Conservation (phyloP, 2,329 filamentous ascomycete genomes). For the Teratosphaeria nubilosa region DNA sequence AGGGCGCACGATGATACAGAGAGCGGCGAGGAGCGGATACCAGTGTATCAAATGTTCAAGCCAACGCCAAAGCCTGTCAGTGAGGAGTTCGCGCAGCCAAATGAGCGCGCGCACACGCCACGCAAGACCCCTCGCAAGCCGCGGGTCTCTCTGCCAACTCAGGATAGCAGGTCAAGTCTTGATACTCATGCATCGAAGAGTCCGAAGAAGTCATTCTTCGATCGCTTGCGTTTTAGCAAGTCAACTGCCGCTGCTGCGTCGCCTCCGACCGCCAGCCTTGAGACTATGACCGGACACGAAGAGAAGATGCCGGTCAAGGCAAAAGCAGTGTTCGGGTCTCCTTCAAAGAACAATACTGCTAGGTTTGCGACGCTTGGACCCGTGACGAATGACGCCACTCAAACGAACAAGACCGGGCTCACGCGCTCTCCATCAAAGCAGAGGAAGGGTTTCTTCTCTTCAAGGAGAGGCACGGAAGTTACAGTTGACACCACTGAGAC, state of each 20-base stretch:
- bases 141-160: constrained; percentile 4
- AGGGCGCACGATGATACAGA: constrained; percentile 17
- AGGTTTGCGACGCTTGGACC: constrained; percentile 17
- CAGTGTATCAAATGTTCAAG: constrained; percentile 14
- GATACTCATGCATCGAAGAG: constrained; percentile 21
- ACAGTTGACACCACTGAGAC: background rate
- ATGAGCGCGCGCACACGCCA: constrained; percentile 1
- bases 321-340: constrained; percentile 26
- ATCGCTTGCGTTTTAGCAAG: constrained; percentile 14
- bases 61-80: constrained; percentile 15
- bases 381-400: constrained; percentile 27
- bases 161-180: constrained; percentile 2
- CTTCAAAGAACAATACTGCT: constrained; percentile 7
- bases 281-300: constrained; percentile 1
- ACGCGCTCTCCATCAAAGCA: constrained; percentile 21
- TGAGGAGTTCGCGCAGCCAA: constrained; percentile 11
- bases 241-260: background rate
- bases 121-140: constrained; percentile 3
- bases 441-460: constrained; percentile 7
- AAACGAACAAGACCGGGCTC: constrained; percentile 9
- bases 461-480: constrained; percentile 3
- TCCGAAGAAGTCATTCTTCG: constrained; percentile 32
- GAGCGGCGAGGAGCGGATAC: constrained; percentile 23
- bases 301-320: constrained; percentile 24
- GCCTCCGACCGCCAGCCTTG: constrained; percentile 4